These are phyloP conservation scores for Fusarium sublunatum DNA, from an alignment of 2,329 filamentous ascomycete species.

Conservation along the genomic window DNA sequence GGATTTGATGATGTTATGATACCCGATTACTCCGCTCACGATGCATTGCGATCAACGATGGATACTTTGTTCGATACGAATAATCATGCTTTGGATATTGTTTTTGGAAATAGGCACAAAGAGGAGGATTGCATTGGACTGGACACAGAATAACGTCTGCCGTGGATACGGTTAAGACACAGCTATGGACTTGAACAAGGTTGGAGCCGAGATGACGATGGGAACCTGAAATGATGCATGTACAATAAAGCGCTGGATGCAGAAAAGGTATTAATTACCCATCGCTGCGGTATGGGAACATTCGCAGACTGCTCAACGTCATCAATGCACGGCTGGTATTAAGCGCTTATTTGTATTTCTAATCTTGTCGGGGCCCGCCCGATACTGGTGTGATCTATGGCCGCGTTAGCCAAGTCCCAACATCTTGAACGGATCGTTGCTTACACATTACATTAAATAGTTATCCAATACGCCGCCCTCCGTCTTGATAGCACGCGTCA, in stretches of 20 bases:
- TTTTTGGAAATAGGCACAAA: neutral
- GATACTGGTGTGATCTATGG: constrained; percentile 54
- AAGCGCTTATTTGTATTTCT: constrained; percentile 46
- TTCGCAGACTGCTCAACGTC: too few species aligned
- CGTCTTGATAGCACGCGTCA: too few species aligned
- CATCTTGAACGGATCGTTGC: neutral
- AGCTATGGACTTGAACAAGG: neutral
- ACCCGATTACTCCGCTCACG: constrained; percentile 23
- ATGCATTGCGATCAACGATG: neutral
- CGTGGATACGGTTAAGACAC: neutral
- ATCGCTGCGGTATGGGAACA: too few species aligned
- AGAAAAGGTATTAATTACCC: neutral
- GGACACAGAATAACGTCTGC: neutral
- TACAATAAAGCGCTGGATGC: neutral
- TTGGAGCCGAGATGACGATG: neutral
- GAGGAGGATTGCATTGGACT: neutral
- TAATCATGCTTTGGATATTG: neutral
- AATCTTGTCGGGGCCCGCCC: neutral
- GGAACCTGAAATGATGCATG: neutral
- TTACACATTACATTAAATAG: constrained; percentile 5
- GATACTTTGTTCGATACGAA: neutral
- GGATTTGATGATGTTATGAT: constrained; percentile 10
- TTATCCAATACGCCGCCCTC: neutral
- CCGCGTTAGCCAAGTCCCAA: neutral
- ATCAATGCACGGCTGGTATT: constrained; percentile 35